Conservation (phyloP, 768 basidiomycete species). For the Mycena chlorophos region DNA sequence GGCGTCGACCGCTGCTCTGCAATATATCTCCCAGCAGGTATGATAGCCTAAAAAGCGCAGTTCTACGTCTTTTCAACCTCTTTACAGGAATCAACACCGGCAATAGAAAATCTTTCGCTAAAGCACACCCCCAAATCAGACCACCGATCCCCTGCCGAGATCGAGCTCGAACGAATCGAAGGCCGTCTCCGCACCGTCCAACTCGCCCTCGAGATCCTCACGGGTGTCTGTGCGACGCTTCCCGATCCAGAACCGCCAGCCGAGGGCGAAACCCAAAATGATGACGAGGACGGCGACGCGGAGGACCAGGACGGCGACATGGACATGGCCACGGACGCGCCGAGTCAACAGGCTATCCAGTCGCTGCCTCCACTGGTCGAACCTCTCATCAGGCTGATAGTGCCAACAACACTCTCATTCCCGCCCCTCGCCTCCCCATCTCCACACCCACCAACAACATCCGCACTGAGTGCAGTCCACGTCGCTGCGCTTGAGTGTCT, state of each 20-base stretch:
- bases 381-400: constrained; percentile 67
- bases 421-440: constrained; percentile 69
- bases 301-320: constrained; percentile 37
- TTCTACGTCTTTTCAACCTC: background rate
- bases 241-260: constrained; percentile 65
- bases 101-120: constrained; percentile 57
- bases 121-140: constrained; percentile 74
- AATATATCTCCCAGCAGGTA: constrained; percentile 55
- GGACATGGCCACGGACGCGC: constrained; percentile 43
- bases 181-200: constrained; percentile 69
- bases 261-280: constrained; percentile 34
- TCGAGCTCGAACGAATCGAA: constrained; percentile 75
- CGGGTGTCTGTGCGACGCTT: constrained; percentile 82
- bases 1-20: constrained; percentile 48
- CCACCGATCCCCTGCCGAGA: constrained; percentile 66
- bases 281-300: constrained; percentile 28
- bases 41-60: constrained; percentile 15
- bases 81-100: constrained; percentile 38
- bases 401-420: constrained; percentile 81
- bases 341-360: constrained; percentile 28
- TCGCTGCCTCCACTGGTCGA: constrained; percentile 62
- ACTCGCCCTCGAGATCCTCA: constrained; percentile 85
- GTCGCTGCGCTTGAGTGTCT: constrained; percentile 85
- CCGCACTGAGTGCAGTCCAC: constrained; percentile 80
- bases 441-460: constrained; percentile 85